These are phyloP conservation scores for Vaucheria bursata DNA, from an alignment of 352 stramenopile species.

Conservation along the genomic window DNA sequence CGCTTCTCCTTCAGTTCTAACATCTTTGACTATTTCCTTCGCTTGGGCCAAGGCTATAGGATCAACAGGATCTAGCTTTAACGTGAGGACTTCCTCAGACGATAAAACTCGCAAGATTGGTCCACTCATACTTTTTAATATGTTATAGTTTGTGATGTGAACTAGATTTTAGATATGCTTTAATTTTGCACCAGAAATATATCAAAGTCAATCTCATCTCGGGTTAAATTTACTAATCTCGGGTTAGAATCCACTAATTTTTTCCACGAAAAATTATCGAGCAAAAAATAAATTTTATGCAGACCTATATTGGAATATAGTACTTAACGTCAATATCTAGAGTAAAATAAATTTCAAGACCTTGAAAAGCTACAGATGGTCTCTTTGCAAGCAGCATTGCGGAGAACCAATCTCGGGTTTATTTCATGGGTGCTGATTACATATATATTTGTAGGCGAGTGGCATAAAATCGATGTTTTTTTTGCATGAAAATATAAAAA, in stretches of 20 bases:
- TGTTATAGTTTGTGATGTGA: neutral
- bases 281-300: too few relatives aligned
- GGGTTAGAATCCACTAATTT: neutral
- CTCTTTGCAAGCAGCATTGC: too few relatives aligned
- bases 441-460: too few relatives aligned
- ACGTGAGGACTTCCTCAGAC: slow-evolving; percentile 18
- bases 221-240: neutral
- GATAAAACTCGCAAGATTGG: slow-evolving; percentile 15
- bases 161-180: neutral
- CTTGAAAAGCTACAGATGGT: too few relatives aligned
- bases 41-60: slow-evolving; percentile 59
- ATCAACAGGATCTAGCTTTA: slow-evolving; percentile 60
- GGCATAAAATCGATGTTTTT: too few relatives aligned
- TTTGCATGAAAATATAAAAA: too few relatives aligned
- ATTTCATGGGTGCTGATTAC: too few relatives aligned
- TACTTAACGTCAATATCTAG: too few relatives aligned
- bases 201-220: neutral
- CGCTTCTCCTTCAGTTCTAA: slow-evolving; percentile 48
- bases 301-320: too few relatives aligned
- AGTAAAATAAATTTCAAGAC: too few relatives aligned
- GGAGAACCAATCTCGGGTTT: too few relatives aligned
- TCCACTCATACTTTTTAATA: neutral
- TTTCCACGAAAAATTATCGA: neutral
- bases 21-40: slow-evolving; percentile 54
- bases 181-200: neutral